phyloP scores from a whole-genome alignment of 1,284 basidiomycete genomes.

The Wolfiporia cocos region DNA sequence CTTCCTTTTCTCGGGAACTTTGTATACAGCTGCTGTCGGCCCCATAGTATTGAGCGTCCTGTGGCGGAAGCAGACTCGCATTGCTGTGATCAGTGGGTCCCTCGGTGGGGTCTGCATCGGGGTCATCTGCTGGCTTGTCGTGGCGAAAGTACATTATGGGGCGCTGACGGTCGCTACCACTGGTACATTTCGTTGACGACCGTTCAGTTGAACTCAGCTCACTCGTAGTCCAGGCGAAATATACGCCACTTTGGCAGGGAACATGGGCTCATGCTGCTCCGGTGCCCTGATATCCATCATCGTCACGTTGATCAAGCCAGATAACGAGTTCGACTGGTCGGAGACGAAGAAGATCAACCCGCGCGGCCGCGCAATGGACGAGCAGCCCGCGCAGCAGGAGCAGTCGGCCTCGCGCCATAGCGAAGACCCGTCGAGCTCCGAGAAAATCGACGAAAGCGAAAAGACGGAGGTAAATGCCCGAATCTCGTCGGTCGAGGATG shows the following conservation, averaged over 20 bases:
- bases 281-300: constrained; percentile 8
- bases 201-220: neutral
- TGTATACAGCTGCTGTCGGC: constrained; percentile 23
- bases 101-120: constrained; percentile 11
- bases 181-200: too few species aligned
- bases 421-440: neutral
- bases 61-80: constrained; percentile 15
- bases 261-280: constrained; percentile 10
- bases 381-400: too few species aligned
- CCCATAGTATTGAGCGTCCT: constrained; percentile 24
- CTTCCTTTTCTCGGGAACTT: constrained; percentile 11
- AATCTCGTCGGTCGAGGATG: constrained; percentile 1
- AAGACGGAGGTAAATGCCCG: neutral
- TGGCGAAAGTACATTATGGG: constrained; percentile 7
- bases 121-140: constrained; percentile 14
- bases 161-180: constrained; percentile 4
- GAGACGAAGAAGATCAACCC: constrained; percentile 10
- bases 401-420: neutral
- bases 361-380: constrained; percentile 6
- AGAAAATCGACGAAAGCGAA: constrained; percentile 6
- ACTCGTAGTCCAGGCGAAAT: constrained; percentile 2
- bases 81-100: constrained; percentile 12
- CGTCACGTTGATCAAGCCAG: constrained; percentile 9
- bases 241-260: constrained; percentile 7
- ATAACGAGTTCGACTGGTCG: constrained; percentile 10